A percentile compares a stretch with the other conserved stretches of the same genome.
These are phyloP conservation scores for Crepidotus variabilis DNA, from an alignment of 768 basidiomycete genomes.

Conservation along the genomic window DNA sequence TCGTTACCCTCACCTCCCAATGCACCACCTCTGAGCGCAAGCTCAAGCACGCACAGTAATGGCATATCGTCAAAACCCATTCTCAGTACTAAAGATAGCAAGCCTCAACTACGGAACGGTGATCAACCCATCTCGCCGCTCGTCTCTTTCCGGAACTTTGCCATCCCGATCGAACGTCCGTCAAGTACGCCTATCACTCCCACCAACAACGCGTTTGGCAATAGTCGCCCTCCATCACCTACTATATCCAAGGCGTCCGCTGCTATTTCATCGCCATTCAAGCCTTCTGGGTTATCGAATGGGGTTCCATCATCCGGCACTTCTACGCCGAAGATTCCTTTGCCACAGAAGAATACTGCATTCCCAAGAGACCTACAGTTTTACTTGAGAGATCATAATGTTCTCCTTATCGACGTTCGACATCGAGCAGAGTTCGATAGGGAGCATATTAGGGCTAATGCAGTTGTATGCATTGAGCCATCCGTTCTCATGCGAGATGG, in stretches of 20 bases:
- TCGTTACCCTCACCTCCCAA: conserved; percentile 49
- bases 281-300: conserved; percentile 31
- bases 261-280: conserved; percentile 16
- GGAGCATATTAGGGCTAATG: conserved; percentile 65
- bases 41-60: not conserved
- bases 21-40: conserved; percentile 19
- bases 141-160: conserved; percentile 32
- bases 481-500: conserved; percentile 62
- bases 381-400: conserved; percentile 54
- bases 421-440: conserved; percentile 70
- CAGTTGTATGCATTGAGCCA: conserved; percentile 85
- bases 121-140: conserved; percentile 26
- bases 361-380: conserved; percentile 54
- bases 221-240: conserved; percentile 65
- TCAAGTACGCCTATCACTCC: conserved; percentile 70
- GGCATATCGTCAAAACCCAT: not conserved
- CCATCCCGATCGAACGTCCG: conserved; percentile 49
- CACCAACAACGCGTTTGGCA: conserved; percentile 43
- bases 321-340: conserved; percentile 26
- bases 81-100: not conserved
- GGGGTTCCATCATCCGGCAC: conserved; percentile 27
- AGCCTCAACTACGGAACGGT: conserved; percentile 19
- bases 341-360: conserved; percentile 60
- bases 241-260: conserved; percentile 24
- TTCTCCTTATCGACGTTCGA: conserved; percentile 83